Percentiles rank a stretch among this genome's conserved stretches.
These are phyloP conservation scores for Thelonectria blattea DNA, from an alignment of 2,329 filamentous ascomycete genomes.

Conservation along the genomic window DNA sequence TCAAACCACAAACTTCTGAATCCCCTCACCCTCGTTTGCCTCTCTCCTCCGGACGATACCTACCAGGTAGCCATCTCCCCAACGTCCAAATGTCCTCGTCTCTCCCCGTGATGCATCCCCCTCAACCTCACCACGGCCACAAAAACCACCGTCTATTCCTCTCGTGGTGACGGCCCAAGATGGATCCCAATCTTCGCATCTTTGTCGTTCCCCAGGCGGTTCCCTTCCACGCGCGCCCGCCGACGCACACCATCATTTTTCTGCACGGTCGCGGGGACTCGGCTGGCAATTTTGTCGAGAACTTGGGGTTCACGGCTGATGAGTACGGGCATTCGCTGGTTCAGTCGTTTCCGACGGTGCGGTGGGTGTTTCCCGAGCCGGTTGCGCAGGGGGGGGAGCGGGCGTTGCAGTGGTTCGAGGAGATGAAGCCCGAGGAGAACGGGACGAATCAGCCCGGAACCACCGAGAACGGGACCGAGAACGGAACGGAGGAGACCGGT, in stretches of 20 bases:
- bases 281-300: constrained; percentile 39
- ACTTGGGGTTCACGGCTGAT: constrained; percentile 38
- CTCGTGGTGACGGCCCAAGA: neutral
- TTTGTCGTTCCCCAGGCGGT: constrained; percentile 18
- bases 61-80: too few species aligned
- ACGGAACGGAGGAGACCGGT: too few species aligned
- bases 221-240: constrained; percentile 31
- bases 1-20: too few species aligned
- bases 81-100: too few species aligned
- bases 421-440: too few species aligned
- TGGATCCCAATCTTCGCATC: constrained; percentile 19
- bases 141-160: neutral
- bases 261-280: constrained; percentile 52
- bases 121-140: neutral
- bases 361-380: constrained; percentile 57
- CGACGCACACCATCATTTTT: constrained; percentile 51
- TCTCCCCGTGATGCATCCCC: neutral
- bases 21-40: too few species aligned
- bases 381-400: constrained; percentile 28
- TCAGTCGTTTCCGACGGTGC: constrained; percentile 50
- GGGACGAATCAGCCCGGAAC: too few species aligned
- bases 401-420: constrained; percentile 57
- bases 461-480: too few species aligned
- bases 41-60: too few species aligned
- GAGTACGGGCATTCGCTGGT: constrained; percentile 41